phyloP scores from a whole-genome alignment of 164 flowering plant species.

The Sextonia rubra region DNA sequence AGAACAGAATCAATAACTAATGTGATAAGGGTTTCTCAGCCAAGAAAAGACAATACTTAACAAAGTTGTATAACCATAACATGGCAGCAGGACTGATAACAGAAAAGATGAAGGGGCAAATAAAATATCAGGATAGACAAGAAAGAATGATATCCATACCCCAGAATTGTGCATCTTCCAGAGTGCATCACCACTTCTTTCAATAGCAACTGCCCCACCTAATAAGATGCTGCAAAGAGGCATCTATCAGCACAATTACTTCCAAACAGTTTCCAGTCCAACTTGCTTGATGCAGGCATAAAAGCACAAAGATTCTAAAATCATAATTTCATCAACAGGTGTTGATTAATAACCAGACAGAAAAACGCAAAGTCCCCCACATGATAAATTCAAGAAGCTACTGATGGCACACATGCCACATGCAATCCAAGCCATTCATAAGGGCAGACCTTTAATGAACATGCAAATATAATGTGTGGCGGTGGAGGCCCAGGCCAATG shows the following conservation, averaged over 20 bases:
- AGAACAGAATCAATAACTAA: no score
- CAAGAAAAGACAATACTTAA: no score
- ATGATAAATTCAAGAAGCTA: not conserved
- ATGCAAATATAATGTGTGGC: not conserved
- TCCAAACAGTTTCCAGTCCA: not conserved
- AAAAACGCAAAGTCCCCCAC: not conserved
- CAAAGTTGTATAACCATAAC: not conserved
- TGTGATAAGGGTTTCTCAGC: no score
- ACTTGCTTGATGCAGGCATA: not conserved
- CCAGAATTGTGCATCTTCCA: slow-evolving; percentile 78
- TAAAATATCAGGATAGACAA: not conserved
- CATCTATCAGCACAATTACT: not conserved
- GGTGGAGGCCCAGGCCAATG: not conserved
- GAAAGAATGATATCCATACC: slow-evolving; percentile 29
- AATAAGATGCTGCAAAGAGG: slow-evolving; percentile 43
- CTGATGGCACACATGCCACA: not conserved
- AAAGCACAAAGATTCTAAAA: not conserved
- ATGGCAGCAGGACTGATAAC: not conserved
- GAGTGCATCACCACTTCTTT: slow-evolving; percentile 40
- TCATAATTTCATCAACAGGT: not conserved
- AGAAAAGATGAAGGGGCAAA: not conserved
- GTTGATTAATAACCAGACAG: not conserved
- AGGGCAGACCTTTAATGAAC: no score
- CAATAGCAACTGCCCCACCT: slow-evolving; percentile 46
- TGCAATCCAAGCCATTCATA: not conserved